Conservation (phyloP, 257 asterid species). For the Solanum dulcamara region DNA sequence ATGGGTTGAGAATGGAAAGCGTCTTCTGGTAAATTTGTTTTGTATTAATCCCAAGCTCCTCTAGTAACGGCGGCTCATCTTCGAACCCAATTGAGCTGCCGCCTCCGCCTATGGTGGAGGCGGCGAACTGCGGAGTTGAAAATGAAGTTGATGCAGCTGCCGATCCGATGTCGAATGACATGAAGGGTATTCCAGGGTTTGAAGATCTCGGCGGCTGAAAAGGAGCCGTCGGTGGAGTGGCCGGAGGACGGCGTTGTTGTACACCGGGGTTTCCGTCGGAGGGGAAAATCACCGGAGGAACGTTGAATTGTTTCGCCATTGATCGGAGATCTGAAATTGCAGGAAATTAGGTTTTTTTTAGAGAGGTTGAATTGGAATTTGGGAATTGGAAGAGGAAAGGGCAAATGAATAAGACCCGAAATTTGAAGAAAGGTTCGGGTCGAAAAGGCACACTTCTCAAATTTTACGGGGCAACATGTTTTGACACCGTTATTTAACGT, state of each 20-base stretch:
- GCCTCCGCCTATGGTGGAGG: conserved; percentile 19
- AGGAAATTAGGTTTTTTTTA: not conserved
- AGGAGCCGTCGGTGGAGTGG: conserved; percentile 56
- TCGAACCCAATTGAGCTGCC: conserved; percentile 37
- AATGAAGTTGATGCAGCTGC: conserved; percentile 47
- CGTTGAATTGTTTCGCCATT: conserved; percentile 65
- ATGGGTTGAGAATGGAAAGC: conserved; percentile 53
- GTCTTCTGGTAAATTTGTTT: conserved; percentile 83
- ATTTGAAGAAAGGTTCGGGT: not conserved
- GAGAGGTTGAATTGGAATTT: not conserved
- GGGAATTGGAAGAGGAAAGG: not conserved
- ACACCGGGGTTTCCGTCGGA: conserved; percentile 33
- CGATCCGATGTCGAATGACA: conserved; percentile 62
- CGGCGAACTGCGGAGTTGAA: conserved; percentile 39
- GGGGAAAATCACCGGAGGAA: conserved; percentile 61
- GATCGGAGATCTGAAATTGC: not conserved
- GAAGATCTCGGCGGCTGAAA: conserved; percentile 50
- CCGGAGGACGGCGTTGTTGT: conserved; percentile 48
- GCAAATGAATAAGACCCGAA: not conserved
- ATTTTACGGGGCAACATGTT: not conserved
- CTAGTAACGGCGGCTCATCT: conserved; percentile 81
- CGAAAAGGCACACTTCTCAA: not conserved
- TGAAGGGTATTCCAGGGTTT: conserved; percentile 46
- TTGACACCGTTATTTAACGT: not conserved
- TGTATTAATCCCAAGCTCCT: conserved; percentile 83